Evolutionary conservation across 108 stramenopile genomes (phyloP).

Genomic region (Pelagomonas calceolata): DNA sequence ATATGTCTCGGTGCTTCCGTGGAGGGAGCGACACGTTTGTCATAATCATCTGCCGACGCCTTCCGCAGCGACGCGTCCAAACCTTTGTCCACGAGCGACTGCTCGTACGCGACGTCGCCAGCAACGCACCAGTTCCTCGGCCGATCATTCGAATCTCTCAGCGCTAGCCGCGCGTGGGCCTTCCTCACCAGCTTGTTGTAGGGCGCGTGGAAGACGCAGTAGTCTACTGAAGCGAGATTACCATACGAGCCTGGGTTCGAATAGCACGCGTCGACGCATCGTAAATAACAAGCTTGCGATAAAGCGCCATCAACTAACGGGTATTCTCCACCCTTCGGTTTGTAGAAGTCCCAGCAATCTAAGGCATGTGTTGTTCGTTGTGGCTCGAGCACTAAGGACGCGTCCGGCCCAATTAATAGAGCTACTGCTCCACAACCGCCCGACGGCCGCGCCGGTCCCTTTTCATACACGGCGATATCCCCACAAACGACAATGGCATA

Average conservation of each 20-base stretch:
- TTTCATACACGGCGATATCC: conserved; percentile 82
- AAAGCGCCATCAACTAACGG: conserved; percentile 85
- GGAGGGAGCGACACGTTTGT: conserved; percentile 28
- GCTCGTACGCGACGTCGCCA: conserved; percentile 14
- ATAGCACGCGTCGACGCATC: conserved; percentile 85
- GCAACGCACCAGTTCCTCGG: background rate
- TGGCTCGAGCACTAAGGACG: conserved; percentile 67
- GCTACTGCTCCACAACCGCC: conserved; percentile 93
- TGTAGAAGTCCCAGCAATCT: conserved; percentile 96
- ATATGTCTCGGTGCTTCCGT: conserved; percentile 41
- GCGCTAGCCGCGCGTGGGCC: conserved; percentile 70
- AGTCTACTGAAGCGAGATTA: conserved; percentile 38
- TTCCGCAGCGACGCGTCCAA: conserved; percentile 54
- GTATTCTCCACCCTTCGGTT: conserved; percentile 86
- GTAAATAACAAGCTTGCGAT: conserved; percentile 85
- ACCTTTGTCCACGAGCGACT: conserved; percentile 8
- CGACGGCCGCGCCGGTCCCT: conserved; percentile 87
- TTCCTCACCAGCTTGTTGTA: conserved; percentile 98
- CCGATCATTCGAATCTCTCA: conserved; percentile 53
- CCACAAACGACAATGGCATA: conserved; percentile 92
- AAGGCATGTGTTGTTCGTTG: conserved; percentile 73
- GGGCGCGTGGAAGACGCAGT: conserved; percentile 89
- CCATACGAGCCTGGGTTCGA: no score
- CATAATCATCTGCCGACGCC: conserved; percentile 46
- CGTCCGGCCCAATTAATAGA: conserved; percentile 78